phyloP scores from a whole-genome alignment of 768 basidiomycete genomes.

The Mycena amicta region DNA sequence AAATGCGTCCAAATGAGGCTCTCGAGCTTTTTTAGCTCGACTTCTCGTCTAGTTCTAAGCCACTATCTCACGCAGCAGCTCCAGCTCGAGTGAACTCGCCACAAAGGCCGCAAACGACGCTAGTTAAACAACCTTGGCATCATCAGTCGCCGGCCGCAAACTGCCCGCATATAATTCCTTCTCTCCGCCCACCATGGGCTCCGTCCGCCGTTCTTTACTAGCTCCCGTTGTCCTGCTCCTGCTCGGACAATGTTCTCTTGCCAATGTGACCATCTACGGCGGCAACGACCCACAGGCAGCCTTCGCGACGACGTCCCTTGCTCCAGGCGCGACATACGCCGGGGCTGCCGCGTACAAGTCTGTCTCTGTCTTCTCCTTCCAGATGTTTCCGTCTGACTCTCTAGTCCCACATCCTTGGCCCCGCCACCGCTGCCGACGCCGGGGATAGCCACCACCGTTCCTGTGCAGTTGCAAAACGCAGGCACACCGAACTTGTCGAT shows the following conservation, averaged over 20 bases:
- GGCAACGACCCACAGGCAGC: constrained; percentile 2
- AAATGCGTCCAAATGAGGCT: too few relatives aligned
- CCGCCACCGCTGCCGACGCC: constrained; percentile 56
- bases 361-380: too few relatives aligned
- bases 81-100: too few relatives aligned
- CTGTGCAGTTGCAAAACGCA: constrained; percentile 43
- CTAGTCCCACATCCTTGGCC: constrained; percentile 51
- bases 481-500: constrained; percentile 40
- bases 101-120: too few relatives aligned
- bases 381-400: constrained; percentile 54
- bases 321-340: constrained; percentile 37
- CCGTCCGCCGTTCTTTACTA: background rate
- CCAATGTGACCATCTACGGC: background rate
- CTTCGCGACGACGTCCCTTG: constrained; percentile 3
- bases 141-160: too few relatives aligned
- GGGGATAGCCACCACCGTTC: constrained; percentile 44
- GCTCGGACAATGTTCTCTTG: background rate
- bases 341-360: constrained; percentile 60
- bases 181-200: background rate
- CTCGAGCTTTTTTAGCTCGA: too few relatives aligned
- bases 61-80: too few relatives aligned
- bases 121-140: too few relatives aligned
- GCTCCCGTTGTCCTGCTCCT: background rate
- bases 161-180: too few relatives aligned
- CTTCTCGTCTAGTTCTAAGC: too few relatives aligned